phyloP scores from a whole-genome alignment of 352 stramenopile species.

The Peronospora belbahrii region DNA sequence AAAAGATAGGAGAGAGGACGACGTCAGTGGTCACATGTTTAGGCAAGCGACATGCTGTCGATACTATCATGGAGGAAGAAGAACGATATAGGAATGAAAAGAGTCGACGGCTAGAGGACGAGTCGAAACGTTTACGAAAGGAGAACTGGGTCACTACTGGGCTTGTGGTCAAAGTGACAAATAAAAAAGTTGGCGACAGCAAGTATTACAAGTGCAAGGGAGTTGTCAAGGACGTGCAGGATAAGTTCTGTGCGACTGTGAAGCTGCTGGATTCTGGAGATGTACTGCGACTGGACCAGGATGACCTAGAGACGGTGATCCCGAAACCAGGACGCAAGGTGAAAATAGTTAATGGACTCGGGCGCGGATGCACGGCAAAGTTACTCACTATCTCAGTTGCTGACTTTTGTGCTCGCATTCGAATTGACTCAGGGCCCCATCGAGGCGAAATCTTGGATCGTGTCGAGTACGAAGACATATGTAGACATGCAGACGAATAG shows the following conservation, averaged over 20 bases:
- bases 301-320: conserved; percentile 88
- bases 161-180: conserved; percentile 93
- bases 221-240: conserved; percentile 62
- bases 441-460: conserved; percentile 54
- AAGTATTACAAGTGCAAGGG: conserved; percentile 88
- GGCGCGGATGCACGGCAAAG: conserved; percentile 47
- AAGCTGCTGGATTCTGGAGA: conserved; percentile 79
- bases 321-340: conserved; percentile 57
- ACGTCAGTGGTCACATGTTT: not conserved
- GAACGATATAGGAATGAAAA: conserved; percentile 34
- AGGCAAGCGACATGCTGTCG: conserved; percentile 24
- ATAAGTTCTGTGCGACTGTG: conserved; percentile 76
- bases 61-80: conserved; percentile 60
- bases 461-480: conserved; percentile 84
- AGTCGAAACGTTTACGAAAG: conserved; percentile 36
- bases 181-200: conserved; percentile 86
- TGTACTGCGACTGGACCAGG: conserved; percentile 76
- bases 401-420: conserved; percentile 57
- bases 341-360: conserved; percentile 71
- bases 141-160: conserved; percentile 88
- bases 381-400: conserved; percentile 67
- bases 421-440: conserved; percentile 50
- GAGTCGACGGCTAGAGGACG: conserved; percentile 32
- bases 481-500: conserved; percentile 47
- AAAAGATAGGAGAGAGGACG: not conserved